A percentile compares a stretch with the other conserved stretches of the same genome.
These are phyloP conservation scores for Claviceps sp. DNA, from an alignment of 2,329 filamentous ascomycete species.

Conservation along the genomic window DNA sequence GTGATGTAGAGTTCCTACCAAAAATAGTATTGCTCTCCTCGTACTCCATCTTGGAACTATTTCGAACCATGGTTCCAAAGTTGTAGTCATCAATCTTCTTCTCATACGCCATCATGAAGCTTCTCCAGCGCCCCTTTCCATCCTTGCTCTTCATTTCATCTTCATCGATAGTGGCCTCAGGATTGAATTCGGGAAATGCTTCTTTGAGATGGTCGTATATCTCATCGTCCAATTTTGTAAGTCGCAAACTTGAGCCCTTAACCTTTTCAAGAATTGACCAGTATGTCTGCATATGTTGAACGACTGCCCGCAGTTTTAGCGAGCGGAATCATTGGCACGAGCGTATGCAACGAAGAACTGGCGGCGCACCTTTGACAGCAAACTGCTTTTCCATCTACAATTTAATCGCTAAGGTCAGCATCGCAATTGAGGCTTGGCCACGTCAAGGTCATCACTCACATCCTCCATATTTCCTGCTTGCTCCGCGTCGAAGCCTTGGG, in stretches of 20 bases:
- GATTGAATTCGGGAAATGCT: constrained; percentile 89
- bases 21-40: constrained; percentile 85
- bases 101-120: constrained; percentile 88
- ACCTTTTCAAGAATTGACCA: constrained; percentile 90
- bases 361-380: constrained; percentile 68
- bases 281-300: constrained; percentile 94
- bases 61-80: constrained; percentile 87
- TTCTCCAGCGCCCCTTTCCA: constrained; percentile 89
- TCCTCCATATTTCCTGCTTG: constrained; percentile 41
- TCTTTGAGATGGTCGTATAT: constrained; percentile 80
- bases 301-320: constrained; percentile 34
- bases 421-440: not conserved
- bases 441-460: constrained; percentile 25
- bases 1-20: constrained; percentile 39
- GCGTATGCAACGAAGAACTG: not conserved
- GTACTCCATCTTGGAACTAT: constrained; percentile 69
- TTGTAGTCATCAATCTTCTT: constrained; percentile 95
- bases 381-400: constrained; percentile 95
- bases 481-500: constrained; percentile 47
- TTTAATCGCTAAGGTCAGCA: not conserved
- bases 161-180: constrained; percentile 68
- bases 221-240: constrained; percentile 91
- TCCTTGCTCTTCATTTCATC: constrained; percentile 95
- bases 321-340: not conserved
- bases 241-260: constrained; percentile 72